A percentile compares a stretch with the other conserved stretches of the same genome.
Conservation (phyloP, 768 basidiomycete species). For the Mycena alexandri region DNA sequence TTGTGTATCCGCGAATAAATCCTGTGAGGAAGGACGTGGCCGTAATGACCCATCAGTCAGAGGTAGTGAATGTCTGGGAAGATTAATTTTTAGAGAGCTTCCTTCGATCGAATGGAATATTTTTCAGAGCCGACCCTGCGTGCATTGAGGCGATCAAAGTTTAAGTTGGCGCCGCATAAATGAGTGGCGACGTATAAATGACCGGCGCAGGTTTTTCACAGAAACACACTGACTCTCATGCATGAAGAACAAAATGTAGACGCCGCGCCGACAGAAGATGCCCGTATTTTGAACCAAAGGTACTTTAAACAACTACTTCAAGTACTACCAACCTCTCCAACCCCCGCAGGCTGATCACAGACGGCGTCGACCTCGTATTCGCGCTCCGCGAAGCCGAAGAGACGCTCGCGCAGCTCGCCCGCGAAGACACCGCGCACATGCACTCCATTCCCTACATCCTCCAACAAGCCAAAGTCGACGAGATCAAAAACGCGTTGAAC, state of each 20-base stretch:
- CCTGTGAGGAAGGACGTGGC: constrained; percentile 82
- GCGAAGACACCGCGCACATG: not conserved
- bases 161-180: not conserved
- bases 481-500: not conserved
- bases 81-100: constrained; percentile 24
- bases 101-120: not conserved
- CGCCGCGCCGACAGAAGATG: not conserved
- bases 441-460: constrained; percentile 16
- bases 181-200: too few relatives aligned
- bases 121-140: not conserved
- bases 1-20: constrained; percentile 86
- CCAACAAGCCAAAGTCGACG: constrained; percentile 3
- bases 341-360: constrained; percentile 1
- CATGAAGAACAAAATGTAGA: not conserved
- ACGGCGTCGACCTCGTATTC: constrained; percentile 19
- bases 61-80: constrained; percentile 52
- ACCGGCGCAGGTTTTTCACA: not conserved
- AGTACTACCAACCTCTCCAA: too few relatives aligned
- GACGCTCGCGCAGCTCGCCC: not conserved
- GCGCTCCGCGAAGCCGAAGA: constrained; percentile 19
- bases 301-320: not conserved
- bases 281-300: constrained; percentile 16
- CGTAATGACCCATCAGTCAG: constrained; percentile 89
- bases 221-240: not conserved
- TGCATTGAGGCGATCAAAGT: constrained; percentile 11